phyloP scores from a whole-genome alignment of 306 rosid genomes.

The Luffa aegyptiaca region DNA sequence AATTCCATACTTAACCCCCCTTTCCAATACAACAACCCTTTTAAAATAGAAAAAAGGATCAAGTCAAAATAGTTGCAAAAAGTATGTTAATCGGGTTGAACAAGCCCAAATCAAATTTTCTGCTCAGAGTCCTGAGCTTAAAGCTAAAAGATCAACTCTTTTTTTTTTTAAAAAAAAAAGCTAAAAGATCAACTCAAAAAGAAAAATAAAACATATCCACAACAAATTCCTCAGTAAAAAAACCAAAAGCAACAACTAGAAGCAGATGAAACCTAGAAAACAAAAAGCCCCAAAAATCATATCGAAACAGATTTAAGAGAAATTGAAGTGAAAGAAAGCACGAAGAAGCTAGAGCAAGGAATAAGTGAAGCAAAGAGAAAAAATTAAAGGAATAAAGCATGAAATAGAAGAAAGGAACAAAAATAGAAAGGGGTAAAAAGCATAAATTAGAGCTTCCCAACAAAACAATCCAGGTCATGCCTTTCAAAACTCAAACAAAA shows the following conservation, averaged over 20 bases:
- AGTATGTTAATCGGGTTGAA: neutral
- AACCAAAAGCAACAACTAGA: neutral
- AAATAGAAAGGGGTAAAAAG: neutral
- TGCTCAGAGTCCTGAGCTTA: neutral
- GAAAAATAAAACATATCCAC: neutral
- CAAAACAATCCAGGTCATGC: no score
- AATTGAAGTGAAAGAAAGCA: neutral
- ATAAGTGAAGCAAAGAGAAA: neutral
- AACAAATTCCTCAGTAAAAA: neutral
- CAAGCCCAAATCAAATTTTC: neutral
- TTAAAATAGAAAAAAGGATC: neutral
- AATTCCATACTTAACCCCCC: no score
- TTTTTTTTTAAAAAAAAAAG: no score
- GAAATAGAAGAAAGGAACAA: neutral
- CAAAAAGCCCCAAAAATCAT: conserved; percentile 1
- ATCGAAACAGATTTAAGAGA: conserved; percentile 7
- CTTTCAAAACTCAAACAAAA: no score
- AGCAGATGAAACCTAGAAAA: conserved; percentile 15
- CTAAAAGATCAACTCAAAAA: neutral
- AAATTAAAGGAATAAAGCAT: neutral
- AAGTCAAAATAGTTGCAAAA: neutral
- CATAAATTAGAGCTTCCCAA: conserved; percentile 22
- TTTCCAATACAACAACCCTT: no score
- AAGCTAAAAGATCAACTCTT: no score
- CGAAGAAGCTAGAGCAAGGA: neutral